Evolutionary conservation across 2,329 filamentous ascomycete species (phyloP).

Genomic region (Penicillium sp.): DNA sequence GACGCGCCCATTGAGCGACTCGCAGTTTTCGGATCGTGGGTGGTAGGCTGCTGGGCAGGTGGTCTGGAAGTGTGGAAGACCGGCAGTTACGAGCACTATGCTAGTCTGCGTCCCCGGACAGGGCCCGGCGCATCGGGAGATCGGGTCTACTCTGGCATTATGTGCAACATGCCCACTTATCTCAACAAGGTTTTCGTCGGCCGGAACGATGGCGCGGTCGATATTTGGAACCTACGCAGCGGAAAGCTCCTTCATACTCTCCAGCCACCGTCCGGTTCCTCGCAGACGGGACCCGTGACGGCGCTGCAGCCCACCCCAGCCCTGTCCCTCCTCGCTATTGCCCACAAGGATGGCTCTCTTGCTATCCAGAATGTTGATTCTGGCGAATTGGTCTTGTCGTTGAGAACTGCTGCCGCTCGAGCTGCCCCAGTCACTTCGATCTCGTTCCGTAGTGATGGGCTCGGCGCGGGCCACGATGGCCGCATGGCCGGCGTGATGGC

Average conservation of each 20-base stretch:
- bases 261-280: slow-evolving; percentile 66
- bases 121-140: slow-evolving; percentile 63
- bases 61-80: slow-evolving; percentile 91
- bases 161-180: slow-evolving; percentile 91
- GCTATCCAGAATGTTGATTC: slow-evolving; percentile 81
- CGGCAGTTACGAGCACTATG: slow-evolving; percentile 84
- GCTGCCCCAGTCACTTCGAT: slow-evolving; percentile 75
- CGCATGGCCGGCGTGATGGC: slow-evolving; percentile 90
- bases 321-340: slow-evolving; percentile 83
- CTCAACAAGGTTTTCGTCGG: slow-evolving; percentile 95
- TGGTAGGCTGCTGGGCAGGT: slow-evolving; percentile 77
- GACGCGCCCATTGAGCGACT: slow-evolving; percentile 77
- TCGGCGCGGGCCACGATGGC: slow-evolving; percentile 87
- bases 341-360: slow-evolving; percentile 79
- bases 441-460: slow-evolving; percentile 85
- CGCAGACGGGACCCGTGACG: slow-evolving; percentile 79
- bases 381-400: slow-evolving; percentile 73
- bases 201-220: slow-evolving; percentile 83
- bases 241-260: slow-evolving; percentile 91
- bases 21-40: slow-evolving; percentile 87
- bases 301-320: slow-evolving; percentile 84
- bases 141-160: slow-evolving; percentile 74
- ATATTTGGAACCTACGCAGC: slow-evolving; percentile 97
- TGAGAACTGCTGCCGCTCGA: slow-evolving; percentile 70
- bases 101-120: slow-evolving; percentile 70